Base-by-base conservation (phyloP, 441 rosid genomes). In the Adansonia grandidieri region DNA sequence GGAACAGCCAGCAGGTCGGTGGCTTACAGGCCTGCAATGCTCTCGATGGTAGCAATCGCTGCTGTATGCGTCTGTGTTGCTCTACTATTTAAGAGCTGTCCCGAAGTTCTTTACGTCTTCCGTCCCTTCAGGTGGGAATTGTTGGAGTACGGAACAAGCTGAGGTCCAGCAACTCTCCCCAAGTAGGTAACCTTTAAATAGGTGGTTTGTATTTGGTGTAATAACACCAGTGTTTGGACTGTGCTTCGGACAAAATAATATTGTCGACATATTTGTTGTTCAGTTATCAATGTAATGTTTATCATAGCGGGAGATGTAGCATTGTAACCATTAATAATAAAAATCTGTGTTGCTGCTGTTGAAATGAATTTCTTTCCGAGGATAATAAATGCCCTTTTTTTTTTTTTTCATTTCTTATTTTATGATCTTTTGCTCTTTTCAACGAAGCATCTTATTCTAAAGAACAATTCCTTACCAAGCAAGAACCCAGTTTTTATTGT, bases 1-100 rank as follows among this genome's bases (percentile, higher is more conserved):
- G 88, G 90, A 77, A 64, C 85, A 6, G 53, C 83, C 53, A 76
- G 90, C 37, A 32, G 37, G 4, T 86, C 96, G 42, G 81, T 92
- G 9, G 82, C 85, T 53, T 95, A 93, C 89, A 88, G 93, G 85
- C 98, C 98, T 1, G 91, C 98, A 48, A 91, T 95, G 98, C 86
- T 95, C 48, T 93, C 98, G 5, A 92, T 93, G 98, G 94, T 95
- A 81, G 93, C 92, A 3, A 85, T 95, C 11, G 98, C 98, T 9
- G 97, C 98, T 2, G 98, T 93, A 48, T 95, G 98, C 2, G 98
- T 93, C 53, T 95, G 98, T 20, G 98, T 95, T 47, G 98, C 98
- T 24, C 97, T 95, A 68, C 85, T 93, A 66, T 95, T 95, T 86
- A 95, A 95, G 90, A 93, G 97, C 81, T 89, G 84, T 42, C 97